These are phyloP conservation scores for Chlorella sp. DNA, from an alignment of 139 green algal genomes.

Conservation along the genomic window DNA sequence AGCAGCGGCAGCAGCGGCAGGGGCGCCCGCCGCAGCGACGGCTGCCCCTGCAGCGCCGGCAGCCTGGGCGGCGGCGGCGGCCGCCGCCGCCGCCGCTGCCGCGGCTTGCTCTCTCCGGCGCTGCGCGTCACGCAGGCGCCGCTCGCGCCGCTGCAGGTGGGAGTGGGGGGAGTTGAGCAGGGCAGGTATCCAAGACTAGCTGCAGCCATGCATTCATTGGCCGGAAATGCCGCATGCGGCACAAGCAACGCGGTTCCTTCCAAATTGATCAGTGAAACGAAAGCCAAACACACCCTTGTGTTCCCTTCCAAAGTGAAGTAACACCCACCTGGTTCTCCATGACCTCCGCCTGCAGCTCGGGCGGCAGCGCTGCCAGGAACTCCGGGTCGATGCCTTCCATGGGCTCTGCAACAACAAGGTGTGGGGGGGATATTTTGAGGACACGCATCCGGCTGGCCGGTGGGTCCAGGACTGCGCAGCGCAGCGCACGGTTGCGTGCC, in stretches of 20 bases:
- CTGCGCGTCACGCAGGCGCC: constrained; percentile 20
- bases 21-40: neutral
- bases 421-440: too few species aligned
- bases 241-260: too few species aligned
- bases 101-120: constrained; percentile 28
- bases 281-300: too few species aligned
- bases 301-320: too few species aligned
- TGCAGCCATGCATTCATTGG: too few species aligned
- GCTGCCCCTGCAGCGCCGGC: neutral
- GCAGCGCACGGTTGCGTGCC: too few species aligned
- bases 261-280: too few species aligned
- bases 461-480: too few species aligned
- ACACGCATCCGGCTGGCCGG: too few species aligned
- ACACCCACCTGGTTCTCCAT: constrained; percentile 78
- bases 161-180: too few species aligned
- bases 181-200: too few species aligned
- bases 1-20: constrained; percentile 20
- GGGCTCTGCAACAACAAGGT: neutral
- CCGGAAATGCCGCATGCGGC: too few species aligned
- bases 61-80: neutral
- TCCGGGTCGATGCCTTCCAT: constrained; percentile 85
- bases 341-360: constrained; percentile 93
- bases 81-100: constrained; percentile 24
- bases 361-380: constrained; percentile 94
- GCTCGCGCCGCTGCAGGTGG: constrained; percentile 37